Conservation (phyloP, 2,329 filamentous ascomycete species). For the Claviceps sp. region DNA sequence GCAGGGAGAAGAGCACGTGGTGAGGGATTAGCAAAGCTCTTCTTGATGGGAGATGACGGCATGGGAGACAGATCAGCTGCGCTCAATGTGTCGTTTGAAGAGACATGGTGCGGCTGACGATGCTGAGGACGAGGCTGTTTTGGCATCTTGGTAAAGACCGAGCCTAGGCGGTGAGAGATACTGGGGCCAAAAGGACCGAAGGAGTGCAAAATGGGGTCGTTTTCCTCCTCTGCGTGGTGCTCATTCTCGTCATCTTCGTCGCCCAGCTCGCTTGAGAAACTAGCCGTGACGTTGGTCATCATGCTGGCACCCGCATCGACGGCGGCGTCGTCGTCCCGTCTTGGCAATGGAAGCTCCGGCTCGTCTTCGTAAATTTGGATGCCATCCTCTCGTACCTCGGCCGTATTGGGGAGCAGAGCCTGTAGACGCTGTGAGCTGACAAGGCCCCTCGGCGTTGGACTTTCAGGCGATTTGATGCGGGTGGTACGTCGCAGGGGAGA, state of each 20-base stretch:
- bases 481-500: slow-evolving; percentile 43
- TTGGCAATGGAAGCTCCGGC: slow-evolving; percentile 26
- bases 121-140: slow-evolving; percentile 21
- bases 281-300: slow-evolving; percentile 35
- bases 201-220: slow-evolving; percentile 83
- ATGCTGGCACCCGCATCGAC: slow-evolving; percentile 29
- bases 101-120: slow-evolving; percentile 12
- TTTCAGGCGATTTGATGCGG: slow-evolving; percentile 62
- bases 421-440: slow-evolving; percentile 32
- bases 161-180: slow-evolving; percentile 67
- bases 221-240: slow-evolving; percentile 79
- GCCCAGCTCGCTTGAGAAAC: slow-evolving; percentile 43
- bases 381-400: slow-evolving; percentile 22
- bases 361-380: slow-evolving; percentile 66
- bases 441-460: slow-evolving; percentile 36
- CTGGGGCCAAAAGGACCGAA: slow-evolving; percentile 86
- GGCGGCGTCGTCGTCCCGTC: slow-evolving; percentile 6
- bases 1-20: not conserved
- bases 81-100: slow-evolving; percentile 11
- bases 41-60: slow-evolving; percentile 12
- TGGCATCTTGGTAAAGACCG: slow-evolving; percentile 59
- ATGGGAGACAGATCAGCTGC: slow-evolving; percentile 10
- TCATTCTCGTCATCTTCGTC: slow-evolving; percentile 52
- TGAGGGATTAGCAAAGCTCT: slow-evolving; percentile 2
- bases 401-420: slow-evolving; percentile 25